Conservation (phyloP, 1,139 yeast species). For the Scheffersomyces stambukii region DNA sequence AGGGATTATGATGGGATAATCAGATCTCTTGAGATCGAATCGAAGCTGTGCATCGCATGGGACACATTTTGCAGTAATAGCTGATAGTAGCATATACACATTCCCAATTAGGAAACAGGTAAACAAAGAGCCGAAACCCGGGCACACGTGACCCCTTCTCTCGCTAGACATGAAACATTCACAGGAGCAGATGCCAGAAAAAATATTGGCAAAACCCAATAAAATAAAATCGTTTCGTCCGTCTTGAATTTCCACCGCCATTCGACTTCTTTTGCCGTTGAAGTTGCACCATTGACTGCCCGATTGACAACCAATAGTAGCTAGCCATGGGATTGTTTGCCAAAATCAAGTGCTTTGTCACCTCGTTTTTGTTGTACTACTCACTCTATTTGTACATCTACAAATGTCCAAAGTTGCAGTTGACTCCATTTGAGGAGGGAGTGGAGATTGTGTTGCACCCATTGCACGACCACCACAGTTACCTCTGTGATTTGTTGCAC, state of each 20-base stretch:
- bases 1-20: no score
- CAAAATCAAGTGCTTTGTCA: constrained; percentile 23
- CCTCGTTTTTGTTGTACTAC: constrained; percentile 30
- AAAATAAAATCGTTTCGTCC: not conserved
- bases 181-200: not conserved
- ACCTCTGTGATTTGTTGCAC: constrained; percentile 33
- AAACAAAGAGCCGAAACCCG: no score
- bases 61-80: no score
- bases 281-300: not conserved
- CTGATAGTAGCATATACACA: no score
- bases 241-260: no score
- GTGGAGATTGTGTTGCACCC: constrained; percentile 34
- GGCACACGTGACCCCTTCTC: no score
- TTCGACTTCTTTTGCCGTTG: not conserved
- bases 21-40: no score
- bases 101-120: no score
- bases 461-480: constrained; percentile 25
- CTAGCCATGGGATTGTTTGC: constrained; percentile 10
- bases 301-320: not conserved
- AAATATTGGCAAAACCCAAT: not conserved
- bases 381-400: constrained; percentile 35
- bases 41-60: no score
- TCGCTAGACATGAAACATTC: not conserved
- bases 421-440: constrained; percentile 28
- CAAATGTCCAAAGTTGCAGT: constrained; percentile 39